Conservation (phyloP, 169 alveolate genomes). For the Perkinsus olseni region DNA sequence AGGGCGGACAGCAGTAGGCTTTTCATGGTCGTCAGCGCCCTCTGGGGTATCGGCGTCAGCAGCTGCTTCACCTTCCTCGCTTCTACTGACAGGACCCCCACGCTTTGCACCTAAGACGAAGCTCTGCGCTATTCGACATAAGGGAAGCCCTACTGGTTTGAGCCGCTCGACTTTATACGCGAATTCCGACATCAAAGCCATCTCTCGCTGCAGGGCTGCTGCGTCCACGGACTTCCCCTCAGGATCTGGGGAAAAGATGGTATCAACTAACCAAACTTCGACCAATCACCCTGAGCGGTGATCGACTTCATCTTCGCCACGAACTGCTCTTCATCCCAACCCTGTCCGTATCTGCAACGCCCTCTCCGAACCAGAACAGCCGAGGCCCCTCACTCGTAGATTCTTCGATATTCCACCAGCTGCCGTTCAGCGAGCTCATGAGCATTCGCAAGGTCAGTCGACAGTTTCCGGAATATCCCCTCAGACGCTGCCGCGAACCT, state of each 20-base stretch:
- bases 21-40: not conserved
- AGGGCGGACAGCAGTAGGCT: not conserved
- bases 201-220: not conserved
- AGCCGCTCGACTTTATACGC: not conserved
- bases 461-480: not conserved
- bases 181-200: not conserved
- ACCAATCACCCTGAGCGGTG: not conserved
- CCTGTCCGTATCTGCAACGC: not conserved
- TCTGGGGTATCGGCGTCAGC: not conserved
- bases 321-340: not conserved
- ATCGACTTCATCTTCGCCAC: not conserved
- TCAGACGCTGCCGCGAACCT: not conserved
- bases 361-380: not conserved
- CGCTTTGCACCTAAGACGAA: not conserved
- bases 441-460: not conserved
- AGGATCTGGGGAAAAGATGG: not conserved
- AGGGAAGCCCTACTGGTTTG: not conserved
- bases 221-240: not conserved
- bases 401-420: not conserved
- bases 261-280: not conserved
- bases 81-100: not conserved
- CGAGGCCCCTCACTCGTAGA: not conserved
- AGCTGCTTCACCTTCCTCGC: not conserved
- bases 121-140: not conserved
- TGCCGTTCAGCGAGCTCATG: not conserved